Base-by-base conservation (phyloP, 306 rosid genomes). In the Oemleria cerasiformis region DNA sequence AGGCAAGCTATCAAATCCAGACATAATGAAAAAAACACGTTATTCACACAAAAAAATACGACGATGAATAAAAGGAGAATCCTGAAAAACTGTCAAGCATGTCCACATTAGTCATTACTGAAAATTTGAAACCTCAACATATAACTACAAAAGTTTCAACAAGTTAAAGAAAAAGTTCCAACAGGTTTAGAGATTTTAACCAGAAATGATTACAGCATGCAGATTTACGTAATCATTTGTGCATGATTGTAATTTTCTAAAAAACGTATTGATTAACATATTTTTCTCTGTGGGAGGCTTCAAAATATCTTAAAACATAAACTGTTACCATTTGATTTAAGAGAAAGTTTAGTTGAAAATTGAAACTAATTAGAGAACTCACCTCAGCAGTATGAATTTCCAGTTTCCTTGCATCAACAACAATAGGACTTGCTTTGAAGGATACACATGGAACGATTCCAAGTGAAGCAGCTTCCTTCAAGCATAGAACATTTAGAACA, bases 381-480 rank as follows among this genome's bases (percentile, higher is more conserved):
- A 91, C 99, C 99, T 91, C 87, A 68, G 96, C 92, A 56, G 90
- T 81, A 81, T 79, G 87, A 78, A 77, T 45, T 64, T 72, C 84
- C 72, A 91, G 74, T 64, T 87, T 88, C 77, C 85, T 94, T 71
- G 78, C 82, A 78, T 94, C 95, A 50, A 84, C 84, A 75, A 94
- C 75, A 73, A 91, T 64, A 9, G 96, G 95, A 85, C 65, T 87
- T 77, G 70, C 81, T 82, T 91, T 94, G 61, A 89, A 84, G 72
- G 96, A 91, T 59, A 85, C 86, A 47, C 77, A 87, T 57, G 96
- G 91, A 83, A 90, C 84, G 79, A 88, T 82, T 73, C 95, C 99
- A 79, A 82, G 86, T 50, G 97, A 94, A 70, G 97, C 92, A 87
- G 95, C 92, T 87, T 91, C 97, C 99, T 94, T 68, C 79, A 77